A percentile compares a stretch with the other conserved stretches of the same genome.
phyloP scores from a whole-genome alignment of 176 grass and related monocot species.

The Bonia amplexicaulis region DNA sequence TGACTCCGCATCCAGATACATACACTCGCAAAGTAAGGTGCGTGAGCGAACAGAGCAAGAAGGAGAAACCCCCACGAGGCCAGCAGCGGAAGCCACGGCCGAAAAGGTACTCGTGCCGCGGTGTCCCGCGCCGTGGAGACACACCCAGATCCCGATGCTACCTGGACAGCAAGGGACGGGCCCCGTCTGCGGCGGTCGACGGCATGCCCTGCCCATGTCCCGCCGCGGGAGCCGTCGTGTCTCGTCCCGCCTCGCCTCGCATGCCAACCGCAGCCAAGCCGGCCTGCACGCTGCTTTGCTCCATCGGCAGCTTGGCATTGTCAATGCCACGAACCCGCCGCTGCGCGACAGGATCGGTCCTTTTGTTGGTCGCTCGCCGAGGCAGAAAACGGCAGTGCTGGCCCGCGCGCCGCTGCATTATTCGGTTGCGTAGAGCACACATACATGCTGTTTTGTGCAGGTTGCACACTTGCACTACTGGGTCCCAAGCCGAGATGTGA shows the following conservation, averaged over 20 bases:
- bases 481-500: not conserved
- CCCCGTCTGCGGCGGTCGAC: not conserved
- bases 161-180: not conserved
- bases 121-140: slow-evolving; percentile 24
- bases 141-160: slow-evolving; percentile 19
- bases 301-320: slow-evolving; percentile 5
- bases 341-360: not conserved
- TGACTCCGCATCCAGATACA: not conserved
- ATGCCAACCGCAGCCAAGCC: not conserved
- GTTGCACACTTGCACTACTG: not conserved
- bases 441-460: not conserved
- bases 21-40: not conserved
- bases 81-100: not conserved
- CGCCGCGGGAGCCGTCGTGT: not conserved
- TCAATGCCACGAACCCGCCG: not conserved
- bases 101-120: not conserved
- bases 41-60: not conserved
- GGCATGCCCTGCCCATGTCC: not conserved
- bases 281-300: not conserved
- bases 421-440: not conserved
- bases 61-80: not conserved
- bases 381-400: slow-evolving; percentile 13
- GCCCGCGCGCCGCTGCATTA: not conserved
- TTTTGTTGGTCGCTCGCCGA: not conserved
- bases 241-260: not conserved